Base-by-base conservation (phyloP, 768 basidiomycete species). In the Boletus sp. region DNA sequence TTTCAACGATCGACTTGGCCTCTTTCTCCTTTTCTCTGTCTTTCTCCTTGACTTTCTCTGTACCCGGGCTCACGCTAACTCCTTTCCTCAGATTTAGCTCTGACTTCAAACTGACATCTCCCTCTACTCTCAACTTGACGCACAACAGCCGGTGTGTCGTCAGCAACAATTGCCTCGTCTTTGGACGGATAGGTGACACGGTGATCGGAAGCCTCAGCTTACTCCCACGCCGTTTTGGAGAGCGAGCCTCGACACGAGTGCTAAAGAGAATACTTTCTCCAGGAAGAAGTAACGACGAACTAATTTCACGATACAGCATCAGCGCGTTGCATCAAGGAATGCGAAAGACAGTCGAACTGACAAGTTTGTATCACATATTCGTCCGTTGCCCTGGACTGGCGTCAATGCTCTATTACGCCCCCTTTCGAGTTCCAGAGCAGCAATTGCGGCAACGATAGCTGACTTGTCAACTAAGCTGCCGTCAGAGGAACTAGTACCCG, bases 141-240 rank as follows among this genome's bases (percentile, higher is more conserved):
- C 84, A 86, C 36, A 87, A 54, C 7, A 87, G 64, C 39, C 86
- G 77, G 30, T 74, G 73, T n/a, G 73, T 79, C 35, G 86, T 87
- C 47, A 87, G 71, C 35, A 86, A 70, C 9, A 87, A 64, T 59
- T 83, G 78, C 24, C 86, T 76, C 15, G 76, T 72, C 65, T 84
- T 85, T 7, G 78, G 69, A 56, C 79, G 79, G 57, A 77, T 76
- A 11, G 79, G 76, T 11, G 71, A 61, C 0, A 82, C 80, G 18
- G 77, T 77, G 6, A 85, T 72, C 0, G 81, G 77, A 11, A 79
- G 73, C 24, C 85, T 72, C 39, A 87, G 67, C 48, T 77, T 78
- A 60, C 83, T 85, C 5, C 84, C 82, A 24, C 85, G 81, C 4
- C 84, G 78, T 56, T 79, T 79, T 24, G 81, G 72, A 41, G 78